Base-by-base conservation (phyloP, 306 rosid genomes). In the Quercus aquifolioides region DNA sequence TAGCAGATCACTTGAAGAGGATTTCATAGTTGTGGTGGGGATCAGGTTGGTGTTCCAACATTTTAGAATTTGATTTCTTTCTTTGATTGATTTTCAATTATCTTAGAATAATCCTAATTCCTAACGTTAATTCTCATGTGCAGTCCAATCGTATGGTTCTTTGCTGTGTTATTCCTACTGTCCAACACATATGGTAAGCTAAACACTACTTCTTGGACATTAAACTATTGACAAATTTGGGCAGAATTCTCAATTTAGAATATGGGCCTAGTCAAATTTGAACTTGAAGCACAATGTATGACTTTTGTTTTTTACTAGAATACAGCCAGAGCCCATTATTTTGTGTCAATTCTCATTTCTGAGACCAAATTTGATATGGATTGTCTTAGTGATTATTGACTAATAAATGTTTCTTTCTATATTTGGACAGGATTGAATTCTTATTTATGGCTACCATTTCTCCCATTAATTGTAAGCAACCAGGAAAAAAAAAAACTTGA, bases 81-180 rank as follows among this genome's bases (percentile, higher is more conserved):
- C 72, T 71, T 87, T 83, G 28, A 43, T 23, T 62, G 59, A 54
- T 49, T 79, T 57, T 55, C n/a, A 26, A 5, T 21, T 4, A 25
- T 62, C n/a, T 35, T 20, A 43, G 31, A 2, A 58, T 31, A 2
- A 58, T 31, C 26, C 21, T 73, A 77, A 70, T 13, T 74, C 84
- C 71, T 51, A 38, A 38, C 43, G 0, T 38, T 7, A 56, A 28
- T 8, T 19, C 65, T 63, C 63, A 83, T 58, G 67, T 92, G 89
- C 96, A 92, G 99, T 71, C 99, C 99, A 35, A 8, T 76, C 20
- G 86, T 92, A 76, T 94, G 99, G 99, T 62, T 91, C 77, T 80
- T 80, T 43, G 94, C 99, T 0, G 92, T 94, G 69, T 25, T 94
- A 72, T 84, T 85, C 79, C 79, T 94, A 43, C 80, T 94, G 25